Conservation (phyloP, 306 rosid genomes). For the Hylodesmum podocarpum region DNA sequence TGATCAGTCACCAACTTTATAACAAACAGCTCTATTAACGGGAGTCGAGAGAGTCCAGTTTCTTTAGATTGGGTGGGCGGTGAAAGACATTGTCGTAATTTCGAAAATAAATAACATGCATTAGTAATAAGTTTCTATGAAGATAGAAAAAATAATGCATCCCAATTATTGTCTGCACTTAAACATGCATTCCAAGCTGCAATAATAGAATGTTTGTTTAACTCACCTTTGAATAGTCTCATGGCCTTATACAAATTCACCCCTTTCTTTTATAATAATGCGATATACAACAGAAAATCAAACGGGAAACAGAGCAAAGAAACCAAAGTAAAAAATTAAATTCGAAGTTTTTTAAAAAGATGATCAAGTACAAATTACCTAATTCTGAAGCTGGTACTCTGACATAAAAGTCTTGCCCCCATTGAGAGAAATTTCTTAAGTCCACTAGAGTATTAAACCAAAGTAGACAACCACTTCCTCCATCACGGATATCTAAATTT, state of each 20-base stretch:
- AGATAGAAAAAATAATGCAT: too few species aligned
- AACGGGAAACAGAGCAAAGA: neutral
- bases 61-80: neutral
- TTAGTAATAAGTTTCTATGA: too few species aligned
- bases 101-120: neutral
- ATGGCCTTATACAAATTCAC: neutral
- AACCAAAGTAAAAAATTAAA: neutral
- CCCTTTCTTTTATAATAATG: neutral
- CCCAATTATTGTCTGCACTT: neutral
- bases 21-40: neutral
- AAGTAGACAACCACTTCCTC: constrained; percentile 33
- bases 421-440: neutral
- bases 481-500: neutral
- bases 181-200: neutral
- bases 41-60: neutral
- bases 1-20: neutral
- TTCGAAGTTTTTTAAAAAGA: too few species aligned
- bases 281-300: too few species aligned
- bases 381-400: neutral
- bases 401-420: constrained; percentile 1
- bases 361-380: neutral
- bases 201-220: too few species aligned
- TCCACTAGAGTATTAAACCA: constrained; percentile 33
- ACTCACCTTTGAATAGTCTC: neutral
- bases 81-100: neutral